Evolutionary conservation across 176 grass and related monocot species (phyloP).

Genomic region (Aegilops longissima): DNA sequence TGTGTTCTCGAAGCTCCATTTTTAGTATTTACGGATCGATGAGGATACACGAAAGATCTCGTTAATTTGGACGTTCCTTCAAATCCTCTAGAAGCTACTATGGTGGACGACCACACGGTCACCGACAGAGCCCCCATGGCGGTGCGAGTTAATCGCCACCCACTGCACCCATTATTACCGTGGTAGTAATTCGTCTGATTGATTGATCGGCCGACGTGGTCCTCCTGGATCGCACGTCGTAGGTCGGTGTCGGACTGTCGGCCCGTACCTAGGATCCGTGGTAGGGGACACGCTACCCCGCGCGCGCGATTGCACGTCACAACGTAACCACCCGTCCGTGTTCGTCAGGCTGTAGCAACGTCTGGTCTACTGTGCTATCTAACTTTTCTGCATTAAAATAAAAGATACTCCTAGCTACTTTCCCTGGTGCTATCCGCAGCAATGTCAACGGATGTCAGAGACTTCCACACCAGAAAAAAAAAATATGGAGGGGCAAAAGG

Average conservation of each 20-base stretch:
- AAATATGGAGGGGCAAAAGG: not conserved
- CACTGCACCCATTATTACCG: too few species aligned
- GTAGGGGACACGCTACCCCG: not conserved
- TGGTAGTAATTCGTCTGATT: too few species aligned
- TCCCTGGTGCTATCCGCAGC: not conserved
- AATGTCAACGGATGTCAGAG: not conserved
- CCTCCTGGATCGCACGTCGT: not conserved
- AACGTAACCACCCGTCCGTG: not conserved
- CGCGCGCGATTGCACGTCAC: not conserved
- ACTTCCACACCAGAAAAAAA: not conserved
- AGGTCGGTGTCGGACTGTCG: too few species aligned
- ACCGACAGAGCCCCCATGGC: too few species aligned
- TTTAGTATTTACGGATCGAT: not conserved
- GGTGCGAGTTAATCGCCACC: too few species aligned
- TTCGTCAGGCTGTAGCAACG: not conserved
- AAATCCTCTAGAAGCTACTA: too few species aligned
- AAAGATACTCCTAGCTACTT: not conserved
- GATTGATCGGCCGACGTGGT: too few species aligned
- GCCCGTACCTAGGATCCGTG: not conserved
- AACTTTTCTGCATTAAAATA: not conserved
- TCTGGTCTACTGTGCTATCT: not conserved
- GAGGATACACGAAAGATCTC: too few species aligned
- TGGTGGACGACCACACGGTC: too few species aligned
- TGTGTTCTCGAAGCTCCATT: not conserved
- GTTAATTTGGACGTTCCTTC: not conserved